Evolutionary conservation across 768 basidiomycete species (phyloP).

Genomic region (Kwoniella sp.): DNA sequence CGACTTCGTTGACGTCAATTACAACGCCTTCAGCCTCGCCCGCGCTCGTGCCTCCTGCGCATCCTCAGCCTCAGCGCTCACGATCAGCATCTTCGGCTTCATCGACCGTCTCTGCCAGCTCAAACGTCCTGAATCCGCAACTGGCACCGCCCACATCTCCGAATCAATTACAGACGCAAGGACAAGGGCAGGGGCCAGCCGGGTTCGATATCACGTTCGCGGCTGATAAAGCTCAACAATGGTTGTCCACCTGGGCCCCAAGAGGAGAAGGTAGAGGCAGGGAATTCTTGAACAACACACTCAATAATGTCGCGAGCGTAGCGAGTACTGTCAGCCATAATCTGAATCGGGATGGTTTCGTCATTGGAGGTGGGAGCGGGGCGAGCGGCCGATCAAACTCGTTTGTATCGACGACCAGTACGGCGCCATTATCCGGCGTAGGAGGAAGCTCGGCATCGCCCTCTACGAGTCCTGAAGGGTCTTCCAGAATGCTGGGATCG

Average conservation of each 20-base stretch:
- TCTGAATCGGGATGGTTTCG: slow-evolving; percentile 25
- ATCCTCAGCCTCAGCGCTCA: slow-evolving; percentile 27
- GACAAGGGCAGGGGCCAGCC: slow-evolving; percentile 4
- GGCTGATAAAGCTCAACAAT: slow-evolving; percentile 40
- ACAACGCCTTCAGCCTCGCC: slow-evolving; percentile 8
- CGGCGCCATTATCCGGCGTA: slow-evolving; percentile 1
- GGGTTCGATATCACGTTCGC: slow-evolving; percentile 31
- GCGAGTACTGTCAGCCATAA: slow-evolving; percentile 40
- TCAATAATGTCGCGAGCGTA: slow-evolving; percentile 46
- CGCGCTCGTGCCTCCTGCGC: slow-evolving; percentile 21
- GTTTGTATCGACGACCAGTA: slow-evolving; percentile 12
- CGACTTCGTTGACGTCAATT: slow-evolving; percentile 8
- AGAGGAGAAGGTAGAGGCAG: slow-evolving; percentile 45
- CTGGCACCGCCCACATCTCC: background rate
- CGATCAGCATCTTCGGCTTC: slow-evolving; percentile 37
- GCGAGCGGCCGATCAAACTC: slow-evolving; percentile 12
- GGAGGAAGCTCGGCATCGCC: slow-evolving; percentile 5
- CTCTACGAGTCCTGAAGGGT: slow-evolving; percentile 10
- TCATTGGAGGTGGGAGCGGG: slow-evolving; percentile 10
- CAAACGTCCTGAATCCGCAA: background rate
- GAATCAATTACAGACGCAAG: background rate
- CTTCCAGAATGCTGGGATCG: background rate
- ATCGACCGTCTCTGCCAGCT: slow-evolving; percentile 3
- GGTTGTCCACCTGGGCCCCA: slow-evolving; percentile 49
- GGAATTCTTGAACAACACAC: slow-evolving; percentile 39